Evolutionary conservation across 495 filamentous ascomycete species (phyloP).

Genomic region (Thozetella sp.): DNA sequence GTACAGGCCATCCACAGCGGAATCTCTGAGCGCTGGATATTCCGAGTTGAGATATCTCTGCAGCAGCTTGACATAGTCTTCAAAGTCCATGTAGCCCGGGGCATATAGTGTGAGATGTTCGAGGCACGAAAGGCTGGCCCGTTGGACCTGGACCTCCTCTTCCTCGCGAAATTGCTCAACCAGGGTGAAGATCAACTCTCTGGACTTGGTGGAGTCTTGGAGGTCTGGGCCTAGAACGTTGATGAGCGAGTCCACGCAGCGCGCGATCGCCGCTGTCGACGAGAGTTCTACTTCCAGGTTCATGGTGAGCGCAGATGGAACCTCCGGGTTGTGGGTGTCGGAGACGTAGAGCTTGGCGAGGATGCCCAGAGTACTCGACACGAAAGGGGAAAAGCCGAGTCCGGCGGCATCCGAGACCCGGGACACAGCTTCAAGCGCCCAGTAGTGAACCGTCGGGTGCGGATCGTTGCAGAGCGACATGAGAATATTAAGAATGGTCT

Average conservation of each 20-base stretch:
- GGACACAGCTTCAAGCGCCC: constrained; percentile 87
- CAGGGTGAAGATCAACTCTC: constrained; percentile 87
- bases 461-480: constrained; percentile 96
- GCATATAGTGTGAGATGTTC: constrained; percentile 95
- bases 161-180: constrained; percentile 84
- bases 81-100: constrained; percentile 79
- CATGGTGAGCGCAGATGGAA: constrained; percentile 75
- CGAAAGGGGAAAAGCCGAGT: constrained; percentile 86
- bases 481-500: constrained; percentile 91
- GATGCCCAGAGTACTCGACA: constrained; percentile 89
- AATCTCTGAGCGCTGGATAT: constrained; percentile 67
- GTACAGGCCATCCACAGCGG: constrained; percentile 85
- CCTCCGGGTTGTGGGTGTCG: constrained; percentile 88
- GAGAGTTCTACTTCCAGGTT: constrained; percentile 85
- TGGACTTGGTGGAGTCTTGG: constrained; percentile 88
- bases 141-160: constrained; percentile 68
- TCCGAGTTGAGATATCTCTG: constrained; percentile 75
- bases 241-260: constrained; percentile 91
- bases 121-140: constrained; percentile 78
- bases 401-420: constrained; percentile 91
- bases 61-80: constrained; percentile 77
- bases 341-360: constrained; percentile 87
- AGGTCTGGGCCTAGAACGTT: constrained; percentile 95
- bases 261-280: constrained; percentile 78
- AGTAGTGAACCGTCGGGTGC: constrained; percentile 95